A percentile compares a stretch with the other conserved stretches of the same genome.
phyloP scores from a whole-genome alignment of 257 asterid species.

The Ocimum tenuiflorum region DNA sequence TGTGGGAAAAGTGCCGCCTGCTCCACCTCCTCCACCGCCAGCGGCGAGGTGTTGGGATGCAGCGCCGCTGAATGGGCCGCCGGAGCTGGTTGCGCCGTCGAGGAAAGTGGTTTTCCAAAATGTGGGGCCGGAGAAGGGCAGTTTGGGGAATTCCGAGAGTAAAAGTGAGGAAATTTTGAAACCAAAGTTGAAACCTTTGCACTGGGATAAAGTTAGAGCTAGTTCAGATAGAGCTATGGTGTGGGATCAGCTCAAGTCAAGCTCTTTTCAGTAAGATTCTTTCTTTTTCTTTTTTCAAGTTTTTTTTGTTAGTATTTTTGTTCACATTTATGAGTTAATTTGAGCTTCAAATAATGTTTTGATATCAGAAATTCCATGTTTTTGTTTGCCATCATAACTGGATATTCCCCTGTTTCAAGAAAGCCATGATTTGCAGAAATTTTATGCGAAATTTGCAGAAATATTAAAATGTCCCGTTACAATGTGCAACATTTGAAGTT shows the following conservation, averaged over 20 bases:
- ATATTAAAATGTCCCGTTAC: no score
- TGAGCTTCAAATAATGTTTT: not conserved
- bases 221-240: slow-evolving; percentile 66
- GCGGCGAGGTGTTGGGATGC: slow-evolving; percentile 41
- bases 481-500: no score
- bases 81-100: slow-evolving; percentile 55
- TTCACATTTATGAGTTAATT: not conserved
- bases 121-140: slow-evolving; percentile 17
- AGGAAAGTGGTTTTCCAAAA: slow-evolving; percentile 27
- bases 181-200: slow-evolving; percentile 73
- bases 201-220: slow-evolving; percentile 87
- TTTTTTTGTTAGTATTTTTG: not conserved
- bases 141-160: slow-evolving; percentile 20
- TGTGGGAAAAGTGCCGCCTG: slow-evolving; percentile 21
- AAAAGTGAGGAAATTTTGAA: slow-evolving; percentile 37
- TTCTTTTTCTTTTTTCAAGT: not conserved
- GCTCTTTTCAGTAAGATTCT: slow-evolving; percentile 65
- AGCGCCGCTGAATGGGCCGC: slow-evolving; percentile 36
- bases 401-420: not conserved
- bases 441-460: no score
- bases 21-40: slow-evolving; percentile 50
- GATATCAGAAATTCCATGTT: not conserved
- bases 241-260: slow-evolving; percentile 76
- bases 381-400: not conserved
- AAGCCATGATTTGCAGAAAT: no score